phyloP scores from a whole-genome alignment of 2,329 filamentous ascomycete species.

The Botrytis medusae region DNA sequence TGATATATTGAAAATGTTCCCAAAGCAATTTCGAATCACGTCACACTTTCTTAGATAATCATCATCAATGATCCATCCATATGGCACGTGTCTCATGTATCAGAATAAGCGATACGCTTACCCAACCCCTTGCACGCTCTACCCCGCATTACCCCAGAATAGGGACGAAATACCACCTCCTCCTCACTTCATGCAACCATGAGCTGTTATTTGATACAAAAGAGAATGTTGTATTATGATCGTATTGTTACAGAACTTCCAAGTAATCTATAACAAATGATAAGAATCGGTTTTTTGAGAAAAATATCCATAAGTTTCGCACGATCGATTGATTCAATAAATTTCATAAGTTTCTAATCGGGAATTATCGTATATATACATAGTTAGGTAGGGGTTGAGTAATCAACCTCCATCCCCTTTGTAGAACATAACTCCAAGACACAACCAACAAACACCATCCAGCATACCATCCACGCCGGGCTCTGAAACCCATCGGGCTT shows the following conservation, averaged over 20 bases:
- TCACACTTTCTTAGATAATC: neutral
- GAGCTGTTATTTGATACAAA: neutral
- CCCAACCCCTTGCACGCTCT: neutral
- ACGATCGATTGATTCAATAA: no score
- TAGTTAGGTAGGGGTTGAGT: no score
- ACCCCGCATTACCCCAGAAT: slow-evolving; percentile 10
- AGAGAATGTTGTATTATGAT: neutral
- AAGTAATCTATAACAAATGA: neutral
- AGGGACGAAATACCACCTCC: neutral
- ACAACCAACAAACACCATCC: neutral
- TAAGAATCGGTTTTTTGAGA: neutral
- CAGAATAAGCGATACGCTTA: slow-evolving; percentile 4
- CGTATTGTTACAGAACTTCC: neutral
- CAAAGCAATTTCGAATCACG: neutral
- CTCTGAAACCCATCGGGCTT: neutral
- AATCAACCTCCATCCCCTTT: neutral
- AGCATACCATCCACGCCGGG: neutral
- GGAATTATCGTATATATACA: neutral
- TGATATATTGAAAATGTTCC: neutral
- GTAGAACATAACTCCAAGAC: neutral
- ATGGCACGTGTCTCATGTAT: neutral
- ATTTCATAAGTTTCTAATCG: neutral
- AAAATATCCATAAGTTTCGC: neutral
- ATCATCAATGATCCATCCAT: neutral
- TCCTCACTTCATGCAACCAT: slow-evolving; percentile 13